Conservation (phyloP, 1,284 basidiomycete genomes). For the Wallemia mellicola region DNA sequence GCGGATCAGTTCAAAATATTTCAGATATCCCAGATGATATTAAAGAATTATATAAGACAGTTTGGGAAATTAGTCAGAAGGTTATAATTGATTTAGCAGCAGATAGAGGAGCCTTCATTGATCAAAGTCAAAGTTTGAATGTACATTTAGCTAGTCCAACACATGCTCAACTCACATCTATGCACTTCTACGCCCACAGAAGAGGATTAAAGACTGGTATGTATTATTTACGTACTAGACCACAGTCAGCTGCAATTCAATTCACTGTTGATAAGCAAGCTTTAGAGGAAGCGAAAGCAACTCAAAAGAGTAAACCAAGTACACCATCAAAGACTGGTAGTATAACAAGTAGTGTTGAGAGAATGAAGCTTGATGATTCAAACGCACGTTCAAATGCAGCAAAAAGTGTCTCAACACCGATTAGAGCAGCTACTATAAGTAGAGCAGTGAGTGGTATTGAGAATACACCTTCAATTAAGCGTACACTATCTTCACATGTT, state of each 20-base stretch:
- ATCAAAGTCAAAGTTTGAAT: conserved; percentile 74
- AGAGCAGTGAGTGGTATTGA: neutral
- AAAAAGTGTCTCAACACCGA: conserved; percentile 2
- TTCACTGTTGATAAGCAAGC: conserved; percentile 75
- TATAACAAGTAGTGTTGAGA: neutral
- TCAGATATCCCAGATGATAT: conserved; percentile 19
- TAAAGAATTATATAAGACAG: conserved; percentile 77
- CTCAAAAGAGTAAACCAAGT: conserved; percentile 16
- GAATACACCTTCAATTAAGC: conserved; percentile 1
- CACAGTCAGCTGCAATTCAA: conserved; percentile 84
- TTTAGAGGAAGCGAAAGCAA: conserved; percentile 31
- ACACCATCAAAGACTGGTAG: conserved; percentile 2
- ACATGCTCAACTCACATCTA: conserved; percentile 75
- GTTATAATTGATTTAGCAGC: conserved; percentile 91
- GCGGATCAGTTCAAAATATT: conserved; percentile 81
- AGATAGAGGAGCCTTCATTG: conserved; percentile 94
- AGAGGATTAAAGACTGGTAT: conserved; percentile 95
- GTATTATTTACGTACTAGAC: conserved; percentile 27
- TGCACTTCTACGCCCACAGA: conserved; percentile 99
- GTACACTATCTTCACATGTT: conserved; percentile 1
- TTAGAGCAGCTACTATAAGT: conserved; percentile 6
- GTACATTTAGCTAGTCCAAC: conserved; percentile 79
- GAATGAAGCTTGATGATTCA: neutral
- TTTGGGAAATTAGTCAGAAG: conserved; percentile 99
- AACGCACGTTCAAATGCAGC: conserved; percentile 1